phyloP scores from a whole-genome alignment of 345 rosid genomes.

The Eucalyptus camaldulensis region DNA sequence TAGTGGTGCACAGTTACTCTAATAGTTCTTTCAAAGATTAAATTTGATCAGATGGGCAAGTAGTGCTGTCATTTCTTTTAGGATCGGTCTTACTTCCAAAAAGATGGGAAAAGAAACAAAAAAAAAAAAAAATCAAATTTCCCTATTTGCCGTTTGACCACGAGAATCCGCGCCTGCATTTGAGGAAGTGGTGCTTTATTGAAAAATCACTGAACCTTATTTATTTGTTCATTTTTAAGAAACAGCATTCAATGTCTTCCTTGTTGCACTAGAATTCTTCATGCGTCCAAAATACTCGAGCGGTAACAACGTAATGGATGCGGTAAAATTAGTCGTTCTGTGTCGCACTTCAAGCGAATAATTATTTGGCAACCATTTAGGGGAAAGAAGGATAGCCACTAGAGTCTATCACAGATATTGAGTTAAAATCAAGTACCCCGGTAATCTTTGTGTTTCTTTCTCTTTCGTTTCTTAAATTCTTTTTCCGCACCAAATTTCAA shows the following conservation, averaged over 20 bases:
- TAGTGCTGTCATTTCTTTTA: neutral
- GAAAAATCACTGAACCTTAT: slow-evolving; percentile 12
- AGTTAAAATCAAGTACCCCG: neutral
- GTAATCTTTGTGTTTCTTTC: neutral
- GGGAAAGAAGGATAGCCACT: neutral
- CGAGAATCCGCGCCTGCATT: neutral
- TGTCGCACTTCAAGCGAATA: neutral
- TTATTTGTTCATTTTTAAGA: neutral
- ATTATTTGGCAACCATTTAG: neutral
- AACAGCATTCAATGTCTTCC: neutral
- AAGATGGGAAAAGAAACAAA: neutral
- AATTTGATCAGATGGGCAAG: neutral
- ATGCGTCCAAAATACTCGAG: neutral
- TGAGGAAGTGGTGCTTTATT: neutral
- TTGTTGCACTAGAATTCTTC: neutral
- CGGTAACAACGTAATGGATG: neutral
- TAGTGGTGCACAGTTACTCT: neutral
- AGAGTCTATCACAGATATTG: too few relatives aligned
- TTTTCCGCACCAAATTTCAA: neutral
- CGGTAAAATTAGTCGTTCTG: neutral
- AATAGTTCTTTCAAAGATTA: neutral
- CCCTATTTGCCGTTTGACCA: neutral
- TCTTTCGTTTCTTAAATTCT: neutral
- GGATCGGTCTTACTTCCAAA: neutral
- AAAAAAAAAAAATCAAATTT: neutral